A percentile compares a stretch with the other conserved stretches of the same genome.
phyloP scores from a whole-genome alignment of 2,329 filamentous ascomycete species.

The Aspergillus eucalypticola region DNA sequence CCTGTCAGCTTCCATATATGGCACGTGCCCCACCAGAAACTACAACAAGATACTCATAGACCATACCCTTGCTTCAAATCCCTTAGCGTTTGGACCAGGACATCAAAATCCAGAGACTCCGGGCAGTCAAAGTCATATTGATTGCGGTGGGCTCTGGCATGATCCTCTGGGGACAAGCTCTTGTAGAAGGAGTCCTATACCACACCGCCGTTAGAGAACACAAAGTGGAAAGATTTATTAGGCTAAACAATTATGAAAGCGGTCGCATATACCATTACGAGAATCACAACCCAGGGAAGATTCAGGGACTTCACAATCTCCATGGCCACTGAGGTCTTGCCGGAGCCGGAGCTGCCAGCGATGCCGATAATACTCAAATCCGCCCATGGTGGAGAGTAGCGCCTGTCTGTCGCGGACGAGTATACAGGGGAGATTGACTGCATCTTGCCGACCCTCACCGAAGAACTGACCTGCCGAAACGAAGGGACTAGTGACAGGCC shows the following conservation, averaged over 20 bases:
- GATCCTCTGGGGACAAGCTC: slow-evolving; percentile 75
- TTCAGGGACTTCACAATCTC: slow-evolving; percentile 88
- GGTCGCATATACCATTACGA: slow-evolving; percentile 75
- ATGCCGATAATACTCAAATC: slow-evolving; percentile 96
- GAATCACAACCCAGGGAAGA: slow-evolving; percentile 94
- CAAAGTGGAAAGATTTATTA: background rate
- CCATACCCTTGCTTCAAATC: slow-evolving; percentile 87
- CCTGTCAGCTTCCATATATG: background rate
- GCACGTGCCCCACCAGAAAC: background rate
- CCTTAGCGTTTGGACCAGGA: slow-evolving; percentile 73
- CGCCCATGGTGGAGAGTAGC: slow-evolving; percentile 93
- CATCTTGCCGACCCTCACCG: slow-evolving; percentile 27
- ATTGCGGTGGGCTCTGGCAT: slow-evolving; percentile 77
- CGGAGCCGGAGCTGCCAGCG: slow-evolving; percentile 90
- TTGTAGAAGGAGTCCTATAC: slow-evolving; percentile 95
- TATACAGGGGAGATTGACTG: slow-evolving; percentile 41
- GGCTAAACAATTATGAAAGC: slow-evolving; percentile 5
- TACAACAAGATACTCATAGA: background rate
- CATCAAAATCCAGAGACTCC: slow-evolving; percentile 91
- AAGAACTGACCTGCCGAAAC: slow-evolving; percentile 5
- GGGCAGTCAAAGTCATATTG: slow-evolving; percentile 97
- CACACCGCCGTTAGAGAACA: slow-evolving; percentile 21
- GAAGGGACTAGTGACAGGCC: background rate
- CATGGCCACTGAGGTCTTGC: slow-evolving; percentile 90
- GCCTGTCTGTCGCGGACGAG: slow-evolving; percentile 55